Base-by-base conservation (phyloP, 176 grass and related monocot genomes). In the Rhynchospora tenuis region DNA sequence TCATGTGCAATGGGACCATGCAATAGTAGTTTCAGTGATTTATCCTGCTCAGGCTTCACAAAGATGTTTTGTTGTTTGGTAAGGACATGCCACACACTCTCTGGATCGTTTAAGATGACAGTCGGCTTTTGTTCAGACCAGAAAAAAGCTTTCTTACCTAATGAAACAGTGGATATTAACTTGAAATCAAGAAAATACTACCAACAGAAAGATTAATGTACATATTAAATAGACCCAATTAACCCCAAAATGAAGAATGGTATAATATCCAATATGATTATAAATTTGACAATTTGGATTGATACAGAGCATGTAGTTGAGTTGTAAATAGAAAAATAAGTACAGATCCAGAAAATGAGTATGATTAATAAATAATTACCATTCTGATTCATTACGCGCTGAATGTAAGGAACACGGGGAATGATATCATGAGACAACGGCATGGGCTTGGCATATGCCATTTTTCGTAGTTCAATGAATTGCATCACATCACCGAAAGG, bases 71-170 rank as follows among this genome's bases (percentile, higher is more conserved):
- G 86, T 84, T 92, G 92, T 67, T 91, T 87, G 3, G 85, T 14
- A 9, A 97, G 38, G 0, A 90, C 91, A 65, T 97, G 84, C 11
- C 86, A 81, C 47, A 85, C 31, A 33, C 82, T 68, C 60, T 90
- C 89, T 0, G 91, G 88, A 69, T 94, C 84, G 76, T 59, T 84
- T 22, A 97, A 66, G 10, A 85, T 91, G 81, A 91, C 89, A 48
- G 81, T 54, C 0, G 94, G 94, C 14, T 73, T 16, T 2, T 84
- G 67, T n/a, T 87, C 89, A n/a, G 89, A 73, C 91, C 94, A 97
- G 0, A 72, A 85, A 43, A 93, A 14, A 0, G 78, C 81, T 14
- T 84, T 83, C 5, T 90, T 88, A 9, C 94, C 94, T 97, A 76
- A 13, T 46, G 33, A 38, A 38, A 38, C 33, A 38, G 33, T 38